Conservation (phyloP, 495 filamentous ascomycete genomes). For the Talaromyces wortmannii region DNA sequence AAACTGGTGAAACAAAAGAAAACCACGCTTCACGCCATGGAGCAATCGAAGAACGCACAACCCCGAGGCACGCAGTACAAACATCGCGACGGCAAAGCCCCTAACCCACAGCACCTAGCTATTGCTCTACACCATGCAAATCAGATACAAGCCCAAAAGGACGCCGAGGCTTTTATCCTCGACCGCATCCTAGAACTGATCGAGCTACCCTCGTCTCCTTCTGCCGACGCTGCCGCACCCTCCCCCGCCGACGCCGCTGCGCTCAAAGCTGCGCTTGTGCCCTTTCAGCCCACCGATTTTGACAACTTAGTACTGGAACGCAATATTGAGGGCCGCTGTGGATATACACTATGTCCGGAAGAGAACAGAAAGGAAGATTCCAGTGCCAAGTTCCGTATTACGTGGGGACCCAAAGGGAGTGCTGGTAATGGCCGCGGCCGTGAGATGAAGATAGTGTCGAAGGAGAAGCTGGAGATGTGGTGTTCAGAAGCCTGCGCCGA, state of each 20-base stretch:
- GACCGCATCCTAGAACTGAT: constrained; percentile 60
- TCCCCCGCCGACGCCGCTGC: constrained; percentile 43
- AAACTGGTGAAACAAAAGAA: too few relatives aligned
- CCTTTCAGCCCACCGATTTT: constrained; percentile 84
- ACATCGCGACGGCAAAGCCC: constrained; percentile 24
- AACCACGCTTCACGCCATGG: too few relatives aligned
- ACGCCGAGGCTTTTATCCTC: constrained; percentile 65
- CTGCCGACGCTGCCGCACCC: constrained; percentile 51
- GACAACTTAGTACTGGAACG: constrained; percentile 81
- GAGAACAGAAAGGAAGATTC: constrained; percentile 39
- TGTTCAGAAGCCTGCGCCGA: constrained; percentile 74
- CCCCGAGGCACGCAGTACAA: constrained; percentile 16
- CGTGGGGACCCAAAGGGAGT: constrained; percentile 40
- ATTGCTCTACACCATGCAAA: constrained; percentile 75
- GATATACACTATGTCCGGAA: constrained; percentile 69
- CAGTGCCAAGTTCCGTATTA: constrained; percentile 40
- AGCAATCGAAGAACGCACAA: neutral
- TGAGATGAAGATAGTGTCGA: constrained; percentile 53
- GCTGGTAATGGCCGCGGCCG: constrained; percentile 42
- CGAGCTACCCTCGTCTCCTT: constrained; percentile 44
- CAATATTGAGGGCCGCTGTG: constrained; percentile 71
- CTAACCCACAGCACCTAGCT: constrained; percentile 46
- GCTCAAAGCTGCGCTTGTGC: constrained; percentile 52
- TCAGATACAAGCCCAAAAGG: constrained; percentile 69
- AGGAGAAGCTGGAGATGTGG: constrained; percentile 74